A percentile compares a stretch with the other conserved stretches of the same genome.
phyloP scores from a whole-genome alignment of 768 basidiomycete genomes.

The Clitopilus hobsonii region DNA sequence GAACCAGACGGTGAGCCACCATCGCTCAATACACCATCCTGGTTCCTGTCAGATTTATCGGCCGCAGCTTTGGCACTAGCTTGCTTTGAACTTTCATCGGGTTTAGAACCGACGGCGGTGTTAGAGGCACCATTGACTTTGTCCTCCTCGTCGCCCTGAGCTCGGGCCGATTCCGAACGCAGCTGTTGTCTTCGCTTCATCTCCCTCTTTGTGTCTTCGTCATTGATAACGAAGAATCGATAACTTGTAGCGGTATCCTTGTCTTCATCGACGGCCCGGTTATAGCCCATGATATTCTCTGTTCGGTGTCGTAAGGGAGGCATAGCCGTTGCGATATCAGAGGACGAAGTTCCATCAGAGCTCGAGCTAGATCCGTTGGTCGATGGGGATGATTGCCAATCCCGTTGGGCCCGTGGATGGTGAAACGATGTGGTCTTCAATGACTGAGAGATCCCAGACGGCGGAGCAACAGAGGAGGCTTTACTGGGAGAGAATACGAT shows the following conservation, averaged over 20 bases:
- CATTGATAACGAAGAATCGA: constrained; percentile 36
- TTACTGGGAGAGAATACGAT: background rate
- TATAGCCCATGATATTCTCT: constrained; percentile 35
- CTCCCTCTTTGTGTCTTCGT: constrained; percentile 29
- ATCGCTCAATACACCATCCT: constrained; percentile 16
- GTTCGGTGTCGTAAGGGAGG: constrained; percentile 19
- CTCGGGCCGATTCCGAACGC: constrained; percentile 15
- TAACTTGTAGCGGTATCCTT: constrained; percentile 43
- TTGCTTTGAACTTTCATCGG: constrained; percentile 1
- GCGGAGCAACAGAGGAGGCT: constrained; percentile 19
- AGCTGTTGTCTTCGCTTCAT: constrained; percentile 14
- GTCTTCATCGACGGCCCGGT: constrained; percentile 31
- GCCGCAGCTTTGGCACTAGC: constrained; percentile 11
- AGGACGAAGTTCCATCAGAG: constrained; percentile 13
- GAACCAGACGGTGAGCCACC: constrained; percentile 19
- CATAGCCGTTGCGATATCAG: constrained; percentile 28
- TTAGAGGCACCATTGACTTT: background rate
- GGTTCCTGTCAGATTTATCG: constrained; percentile 12
- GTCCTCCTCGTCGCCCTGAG: constrained; percentile 16
- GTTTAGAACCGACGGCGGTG: constrained; percentile 4
- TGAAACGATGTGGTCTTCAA: constrained; percentile 57
- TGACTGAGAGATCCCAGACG: constrained; percentile 70
- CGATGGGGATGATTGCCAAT: constrained; percentile 12
- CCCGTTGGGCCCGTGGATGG: constrained; percentile 34
- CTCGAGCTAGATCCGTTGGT: constrained; percentile 20